Base-by-base conservation (phyloP, 352 stramenopile genomes). In the Globisporangium yorkense region DNA sequence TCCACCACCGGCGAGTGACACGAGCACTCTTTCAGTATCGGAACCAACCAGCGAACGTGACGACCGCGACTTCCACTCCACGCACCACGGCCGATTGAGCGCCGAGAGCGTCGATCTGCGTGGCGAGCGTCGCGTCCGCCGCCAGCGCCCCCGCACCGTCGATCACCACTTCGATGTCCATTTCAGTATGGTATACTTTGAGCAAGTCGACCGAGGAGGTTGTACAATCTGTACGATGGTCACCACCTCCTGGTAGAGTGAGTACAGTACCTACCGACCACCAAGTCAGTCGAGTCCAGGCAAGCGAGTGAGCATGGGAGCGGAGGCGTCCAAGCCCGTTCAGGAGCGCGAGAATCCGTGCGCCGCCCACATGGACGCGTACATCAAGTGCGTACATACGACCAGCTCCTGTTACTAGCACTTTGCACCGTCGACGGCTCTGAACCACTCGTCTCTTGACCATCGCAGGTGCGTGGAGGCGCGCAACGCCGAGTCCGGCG, bases 311-410 rank as follows among this genome's bases (percentile, higher is more conserved):
- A 27, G 5, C 43, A 90, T 91, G 80, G 80, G 80, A 39, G 78
- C 71, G n/a, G 67, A 89, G 56, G 60, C 66, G 54, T 88, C 80
- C 53, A 88, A 86, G 57, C 70, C 63, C 50, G 29, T 45, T 46
- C 41, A 51, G 61, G 45, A 55, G 12, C 57, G 51, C 24, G 58
- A 52, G 57, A 83, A 89, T 60, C 72, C 76, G 48, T 91, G 80
- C 60, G 61, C 71, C 18, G 46, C 54, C 2, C 65, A 85, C 60
- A 91, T 91, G 78, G 67, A 83, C 18, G 62, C 55, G 43, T 91
- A 91, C 67, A 81, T 91, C 67, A 88, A 84, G 80, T 91, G 55
- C 63, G 75, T 88, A 27, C 24, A 27, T 27, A 27, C 24, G 24
- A 27, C 24, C 24, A 27, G 24, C 24, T 27, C 24, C 24, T 27